A percentile compares a stretch with the other conserved stretches of the same genome.
These are phyloP conservation scores for Pelargonium fulgidum DNA, from an alignment of 441 rosid species.

Conservation along the genomic window DNA sequence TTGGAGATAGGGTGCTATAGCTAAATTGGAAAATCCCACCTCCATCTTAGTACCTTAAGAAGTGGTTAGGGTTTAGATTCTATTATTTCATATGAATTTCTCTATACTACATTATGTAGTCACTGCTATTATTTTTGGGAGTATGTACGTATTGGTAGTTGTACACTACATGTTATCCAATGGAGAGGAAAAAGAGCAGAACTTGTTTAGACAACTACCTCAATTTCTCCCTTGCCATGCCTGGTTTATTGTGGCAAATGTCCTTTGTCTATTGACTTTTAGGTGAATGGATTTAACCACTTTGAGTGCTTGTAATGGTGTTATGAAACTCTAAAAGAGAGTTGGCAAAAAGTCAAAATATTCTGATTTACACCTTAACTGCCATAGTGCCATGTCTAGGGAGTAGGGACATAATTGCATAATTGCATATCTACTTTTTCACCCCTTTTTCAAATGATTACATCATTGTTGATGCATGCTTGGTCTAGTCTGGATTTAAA, in stretches of 20 bases:
- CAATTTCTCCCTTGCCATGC: not conserved
- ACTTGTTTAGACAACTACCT: not conserved
- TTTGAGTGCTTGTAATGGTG: not conserved
- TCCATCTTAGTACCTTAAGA: not conserved
- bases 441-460: not conserved
- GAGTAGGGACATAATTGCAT: not conserved
- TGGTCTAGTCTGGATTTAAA: not conserved
- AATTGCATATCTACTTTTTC: not conserved
- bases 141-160: no score
- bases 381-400: not conserved
- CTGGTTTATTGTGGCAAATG: conserved; percentile 5
- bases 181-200: not conserved
- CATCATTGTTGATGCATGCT: not conserved
- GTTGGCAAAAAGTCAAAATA: not conserved
- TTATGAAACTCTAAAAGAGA: not conserved
- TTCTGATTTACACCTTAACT: not conserved
- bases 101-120: not conserved
- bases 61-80: not conserved
- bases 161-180: not conserved
- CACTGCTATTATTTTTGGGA: not conserved
- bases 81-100: not conserved
- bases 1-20: not conserved
- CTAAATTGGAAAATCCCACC: not conserved
- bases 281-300: not conserved
- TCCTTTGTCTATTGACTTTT: not conserved